A percentile compares a stretch with the other conserved stretches of the same genome.
phyloP scores from a whole-genome alignment of 176 grass and related monocot genomes.

The Poa pratensis region DNA sequence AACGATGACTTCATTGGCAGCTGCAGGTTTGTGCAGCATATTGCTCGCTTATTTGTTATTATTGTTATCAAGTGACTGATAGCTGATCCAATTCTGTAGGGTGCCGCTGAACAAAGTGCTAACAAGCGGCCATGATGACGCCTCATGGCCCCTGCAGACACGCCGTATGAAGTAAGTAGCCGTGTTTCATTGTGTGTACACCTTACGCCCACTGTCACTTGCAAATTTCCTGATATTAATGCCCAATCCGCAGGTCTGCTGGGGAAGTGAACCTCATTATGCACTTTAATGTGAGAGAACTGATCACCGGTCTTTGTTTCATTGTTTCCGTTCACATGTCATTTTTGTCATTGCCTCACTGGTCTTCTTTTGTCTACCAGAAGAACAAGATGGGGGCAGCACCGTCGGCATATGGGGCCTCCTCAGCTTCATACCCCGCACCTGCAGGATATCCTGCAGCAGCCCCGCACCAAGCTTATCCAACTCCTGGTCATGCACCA shows the following conservation, averaged over 20 bases:
- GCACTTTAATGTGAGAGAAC: slow-evolving; percentile 64
- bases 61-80: slow-evolving; percentile 27
- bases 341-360: slow-evolving; percentile 19
- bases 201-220: slow-evolving; percentile 22
- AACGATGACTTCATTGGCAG: slow-evolving; percentile 76
- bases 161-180: slow-evolving; percentile 66
- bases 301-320: background rate
- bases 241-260: slow-evolving; percentile 52
- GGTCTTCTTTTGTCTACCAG: slow-evolving; percentile 30
- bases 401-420: slow-evolving; percentile 23
- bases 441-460: slow-evolving; percentile 39
- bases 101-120: slow-evolving; percentile 84
- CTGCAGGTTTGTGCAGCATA: slow-evolving; percentile 57
- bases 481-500: slow-evolving; percentile 22
- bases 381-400: slow-evolving; percentile 47
- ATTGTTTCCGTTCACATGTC: background rate
- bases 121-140: slow-evolving; percentile 70
- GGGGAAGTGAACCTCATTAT: slow-evolving; percentile 81
- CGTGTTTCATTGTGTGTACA: slow-evolving; percentile 1
- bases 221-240: slow-evolving; percentile 33
- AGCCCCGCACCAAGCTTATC: slow-evolving; percentile 38
- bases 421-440: slow-evolving; percentile 43
- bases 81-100: slow-evolving; percentile 41
- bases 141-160: slow-evolving; percentile 78
- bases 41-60: background rate